Conservation (phyloP, 2,329 filamentous ascomycete species). For the Fusarium fujikuroi region DNA sequence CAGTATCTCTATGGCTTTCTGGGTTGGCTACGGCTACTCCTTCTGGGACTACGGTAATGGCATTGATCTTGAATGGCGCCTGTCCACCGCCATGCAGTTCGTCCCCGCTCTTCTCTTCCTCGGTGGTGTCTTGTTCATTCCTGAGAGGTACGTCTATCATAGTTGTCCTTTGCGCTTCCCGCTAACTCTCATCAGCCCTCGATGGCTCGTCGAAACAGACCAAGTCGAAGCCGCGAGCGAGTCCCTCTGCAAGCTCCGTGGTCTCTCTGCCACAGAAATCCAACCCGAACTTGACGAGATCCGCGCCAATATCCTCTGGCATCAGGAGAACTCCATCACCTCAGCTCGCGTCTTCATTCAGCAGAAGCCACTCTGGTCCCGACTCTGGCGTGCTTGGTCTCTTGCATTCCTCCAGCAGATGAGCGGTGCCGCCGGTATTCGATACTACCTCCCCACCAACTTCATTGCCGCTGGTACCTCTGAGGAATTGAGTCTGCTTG, state of each 20-base stretch:
- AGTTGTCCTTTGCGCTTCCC: accelerated
- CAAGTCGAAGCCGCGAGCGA: conserved; percentile 12
- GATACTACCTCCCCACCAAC: conserved; percentile 20
- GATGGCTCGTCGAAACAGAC: conserved; percentile 21
- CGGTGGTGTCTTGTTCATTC: conserved; percentile 7
- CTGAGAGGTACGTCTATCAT: not conserved
- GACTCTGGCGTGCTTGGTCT: conserved; percentile 18
- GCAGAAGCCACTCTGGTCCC: conserved; percentile 18
- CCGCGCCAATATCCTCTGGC: conserved; percentile 21
- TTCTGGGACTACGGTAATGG: conserved; percentile 20
- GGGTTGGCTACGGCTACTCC: conserved; percentile 22
- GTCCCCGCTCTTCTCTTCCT: conserved; percentile 12
- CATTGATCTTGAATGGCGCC: conserved; percentile 11
- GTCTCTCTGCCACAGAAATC: not conserved
- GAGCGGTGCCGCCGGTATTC: conserved; percentile 16
- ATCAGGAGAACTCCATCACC: conserved; percentile 15
- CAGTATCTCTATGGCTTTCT: conserved; percentile 19
- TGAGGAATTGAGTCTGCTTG: conserved; percentile 6
- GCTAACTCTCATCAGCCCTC: not conserved
- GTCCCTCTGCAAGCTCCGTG: not conserved
- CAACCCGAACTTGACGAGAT: conserved; percentile 22
- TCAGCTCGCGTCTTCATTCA: conserved; percentile 15
- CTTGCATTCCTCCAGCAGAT: conserved; percentile 13
- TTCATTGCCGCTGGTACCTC: conserved; percentile 18
- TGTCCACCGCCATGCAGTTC: conserved; percentile 18